Base-by-base conservation (phyloP, 805 yeast species). In the Torulaspora indica region DNA sequence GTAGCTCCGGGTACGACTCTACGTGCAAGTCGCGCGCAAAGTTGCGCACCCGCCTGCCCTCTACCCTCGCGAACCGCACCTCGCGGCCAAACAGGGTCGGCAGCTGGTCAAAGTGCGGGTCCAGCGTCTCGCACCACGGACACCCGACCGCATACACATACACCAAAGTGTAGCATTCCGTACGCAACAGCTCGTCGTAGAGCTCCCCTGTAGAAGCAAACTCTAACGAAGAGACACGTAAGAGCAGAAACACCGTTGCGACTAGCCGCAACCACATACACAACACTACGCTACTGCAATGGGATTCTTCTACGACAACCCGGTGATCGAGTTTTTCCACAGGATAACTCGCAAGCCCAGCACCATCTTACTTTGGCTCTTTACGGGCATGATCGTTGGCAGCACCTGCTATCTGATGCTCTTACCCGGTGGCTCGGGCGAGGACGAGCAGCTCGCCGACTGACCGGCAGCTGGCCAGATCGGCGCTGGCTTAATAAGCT, bases 1-100 rank as follows among this genome's bases (percentile, higher is more conserved):
- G 70, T 39, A 80, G 45, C 0, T 74, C 65, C 1, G 86, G 86
- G 55, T 67, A 80, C 14, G 68, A 69, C 8, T 52, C 47, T 3
- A 79, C 63, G 12, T 56, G 53, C 46, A 77, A 76, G 38, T 70
- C 57, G 27, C 52, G 53, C 30, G 71, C 60, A 5, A 76, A 58
- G 13, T 68, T 55, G 29, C 55, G 58, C 49, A 67, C 67, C 9
- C 53, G 44, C 9, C 60, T 55, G 2, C 66, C 73, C 27, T 70
- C 62, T 9, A 69, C 54, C 48, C 61, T 68, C 22, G 64, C 64
- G 2, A 71, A 55, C 41, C 66, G 68, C 3, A 72, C 52, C 6
- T 71, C 66, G n/a, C 35, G n/a, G n/a, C n/a, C 38, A 53, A 69
- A 79, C 3, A 78, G 55, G 6, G 65, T 60, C 12, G 70, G 69